Base-by-base conservation (phyloP, 768 basidiomycete genomes). In the Atractiella rhizophila region DNA sequence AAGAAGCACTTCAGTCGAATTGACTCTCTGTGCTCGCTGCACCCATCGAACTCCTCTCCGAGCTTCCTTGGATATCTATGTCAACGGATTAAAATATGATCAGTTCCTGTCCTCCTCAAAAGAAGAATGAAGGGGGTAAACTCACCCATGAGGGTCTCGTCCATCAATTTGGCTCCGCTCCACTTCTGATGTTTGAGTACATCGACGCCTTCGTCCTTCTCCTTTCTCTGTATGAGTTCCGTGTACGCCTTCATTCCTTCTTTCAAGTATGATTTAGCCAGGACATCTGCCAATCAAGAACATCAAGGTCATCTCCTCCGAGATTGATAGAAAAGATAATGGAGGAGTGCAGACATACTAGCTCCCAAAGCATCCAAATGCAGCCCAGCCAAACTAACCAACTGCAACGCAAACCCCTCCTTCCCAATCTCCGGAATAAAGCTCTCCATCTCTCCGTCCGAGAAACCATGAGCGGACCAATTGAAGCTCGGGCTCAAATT, bases 161-260 rank as follows among this genome's bases (percentile, higher is more conserved):
- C 82, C 43, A 83, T 71, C 58, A 86, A 88, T 54, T 76, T 77
- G 19, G 82, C 82, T 27, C 83, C 82, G 48, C 29, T 73, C 82
- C 83, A 91, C 66, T 83, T 86, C 62, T 88, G 82, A 58, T 88
- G 82, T 3, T 78, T 88, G 35, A 86, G 63, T 25, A 88, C 81
- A 56, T 88, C 82, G 45, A 76, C 77, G 26, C 76, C 76, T 37
- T 83, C 69, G 51, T 75, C 80, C 58, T 74, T 77, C 59, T 88
- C 82, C 57, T 78, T 82, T 48, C 70, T 64, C 54, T 88, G 82
- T 37, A 86, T 69, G 16, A 81, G 69, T 44, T 85, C 68, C 35
- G 85, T 81, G 57, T 88, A 88, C 19, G 83, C 83, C 25, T 81
- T 68, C 77, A 88, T 85, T 34, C 82, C 82, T 34, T 86, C 79